Percentiles rank a stretch among this genome's conserved stretches.
These are phyloP conservation scores for Cadophora malorum DNA, from an alignment of 2,329 filamentous ascomycete genomes.

Conservation along the genomic window DNA sequence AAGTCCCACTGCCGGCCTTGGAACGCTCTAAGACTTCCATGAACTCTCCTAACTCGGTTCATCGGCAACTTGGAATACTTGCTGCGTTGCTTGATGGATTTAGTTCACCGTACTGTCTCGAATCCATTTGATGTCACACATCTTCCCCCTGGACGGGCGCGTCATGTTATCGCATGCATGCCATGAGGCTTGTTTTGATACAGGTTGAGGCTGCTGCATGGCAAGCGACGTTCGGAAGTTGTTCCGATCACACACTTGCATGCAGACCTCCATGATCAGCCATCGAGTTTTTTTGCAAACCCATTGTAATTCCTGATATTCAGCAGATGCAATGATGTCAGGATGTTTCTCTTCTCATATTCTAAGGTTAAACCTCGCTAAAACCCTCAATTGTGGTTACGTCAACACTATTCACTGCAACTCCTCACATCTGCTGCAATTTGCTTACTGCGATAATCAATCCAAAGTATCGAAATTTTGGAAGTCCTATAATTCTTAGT, in stretches of 20 bases:
- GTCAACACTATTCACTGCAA: background rate
- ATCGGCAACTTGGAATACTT: background rate
- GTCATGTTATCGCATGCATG: constrained; percentile 5
- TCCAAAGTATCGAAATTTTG: background rate
- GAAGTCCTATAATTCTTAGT: background rate
- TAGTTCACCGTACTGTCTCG: constrained; percentile 1
- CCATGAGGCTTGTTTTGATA: background rate
- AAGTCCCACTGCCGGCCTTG: background rate
- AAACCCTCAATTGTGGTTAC: background rate
- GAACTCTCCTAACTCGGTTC: background rate
- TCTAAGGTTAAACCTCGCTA: background rate
- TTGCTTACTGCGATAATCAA: background rate
- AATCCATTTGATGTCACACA: background rate
- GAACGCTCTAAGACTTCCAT: background rate
- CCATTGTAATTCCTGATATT: background rate
- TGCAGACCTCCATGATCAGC: background rate
- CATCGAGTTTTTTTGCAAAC: no score
- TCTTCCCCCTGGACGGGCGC: background rate
- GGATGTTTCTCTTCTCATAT: background rate
- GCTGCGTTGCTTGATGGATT: constrained; percentile 1
- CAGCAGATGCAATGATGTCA: background rate
- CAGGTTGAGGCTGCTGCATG: background rate
- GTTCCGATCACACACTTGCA: background rate
- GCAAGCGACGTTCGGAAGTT: background rate
- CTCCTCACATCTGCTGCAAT: background rate